Evolutionary conservation across 2,329 filamentous ascomycete genomes (phyloP).

Genomic region (Helicocarpus griseus): DNA sequence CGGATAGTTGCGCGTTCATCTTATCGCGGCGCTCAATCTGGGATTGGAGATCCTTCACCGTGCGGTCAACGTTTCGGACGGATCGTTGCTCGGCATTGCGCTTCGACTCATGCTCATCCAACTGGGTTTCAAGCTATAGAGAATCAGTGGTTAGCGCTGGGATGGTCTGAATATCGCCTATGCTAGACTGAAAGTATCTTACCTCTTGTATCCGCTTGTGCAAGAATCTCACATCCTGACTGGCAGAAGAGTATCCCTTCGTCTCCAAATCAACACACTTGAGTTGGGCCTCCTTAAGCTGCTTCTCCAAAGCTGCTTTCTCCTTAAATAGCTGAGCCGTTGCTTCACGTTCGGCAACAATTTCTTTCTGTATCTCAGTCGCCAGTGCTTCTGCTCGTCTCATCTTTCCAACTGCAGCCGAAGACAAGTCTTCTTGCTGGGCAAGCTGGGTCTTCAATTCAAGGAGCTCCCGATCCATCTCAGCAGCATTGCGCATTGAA

Average conservation of each 20-base stretch:
- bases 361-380: constrained; percentile 86
- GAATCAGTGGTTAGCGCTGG: constrained; percentile 14
- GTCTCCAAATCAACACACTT: constrained; percentile 89
- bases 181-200: constrained; percentile 29
- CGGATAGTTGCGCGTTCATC: constrained; percentile 65
- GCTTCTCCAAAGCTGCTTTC: constrained; percentile 82
- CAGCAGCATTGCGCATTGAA: constrained; percentile 79
- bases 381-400: constrained; percentile 78
- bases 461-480: constrained; percentile 77
- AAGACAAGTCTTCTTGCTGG: constrained; percentile 85
- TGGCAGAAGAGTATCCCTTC: constrained; percentile 89
- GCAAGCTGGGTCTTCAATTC: constrained; percentile 82
- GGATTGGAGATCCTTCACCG: constrained; percentile 81
- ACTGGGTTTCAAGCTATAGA: constrained; percentile 69
- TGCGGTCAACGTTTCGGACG: constrained; percentile 84
- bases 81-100: constrained; percentile 75
- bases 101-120: constrained; percentile 72
- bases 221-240: constrained; percentile 89
- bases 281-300: constrained; percentile 80
- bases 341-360: constrained; percentile 72
- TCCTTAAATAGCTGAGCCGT: constrained; percentile 77
- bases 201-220: constrained; percentile 94
- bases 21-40: constrained; percentile 94
- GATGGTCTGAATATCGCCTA: not conserved
- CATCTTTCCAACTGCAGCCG: constrained; percentile 95